phyloP scores from a whole-genome alignment of 495 filamentous ascomycete species.

The Neurospora hispaniola region DNA sequence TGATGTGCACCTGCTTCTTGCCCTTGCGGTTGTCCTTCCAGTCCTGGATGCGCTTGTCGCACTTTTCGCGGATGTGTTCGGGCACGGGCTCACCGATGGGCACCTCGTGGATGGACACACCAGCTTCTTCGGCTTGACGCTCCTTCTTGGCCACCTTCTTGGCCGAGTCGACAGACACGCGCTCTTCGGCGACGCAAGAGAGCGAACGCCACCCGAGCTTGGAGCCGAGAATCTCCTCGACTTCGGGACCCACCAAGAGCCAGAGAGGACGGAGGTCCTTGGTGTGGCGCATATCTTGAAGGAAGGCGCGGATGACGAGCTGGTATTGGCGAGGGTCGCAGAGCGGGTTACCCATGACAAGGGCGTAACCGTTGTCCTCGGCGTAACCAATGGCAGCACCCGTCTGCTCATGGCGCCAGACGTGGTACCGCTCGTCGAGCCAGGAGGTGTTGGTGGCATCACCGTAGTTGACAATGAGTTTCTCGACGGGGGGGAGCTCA shows the following conservation, averaged over 20 bases:
- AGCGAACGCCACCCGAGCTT: constrained; percentile 75
- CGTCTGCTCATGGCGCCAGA: constrained; percentile 67
- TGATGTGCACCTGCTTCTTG: constrained; percentile 68
- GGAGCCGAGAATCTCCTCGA: constrained; percentile 63
- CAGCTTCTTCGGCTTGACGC: constrained; percentile 67
- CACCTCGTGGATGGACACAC: constrained; percentile 60
- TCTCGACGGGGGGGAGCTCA: constrained; percentile 60
- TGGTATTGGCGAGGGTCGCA: constrained; percentile 64
- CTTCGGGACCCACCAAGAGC: constrained; percentile 58
- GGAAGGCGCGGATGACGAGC: constrained; percentile 57
- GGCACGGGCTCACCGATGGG: constrained; percentile 48
- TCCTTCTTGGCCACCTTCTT: constrained; percentile 51
- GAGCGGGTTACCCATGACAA: constrained; percentile 72
- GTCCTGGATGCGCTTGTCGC: constrained; percentile 61
- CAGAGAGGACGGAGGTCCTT: constrained; percentile 70
- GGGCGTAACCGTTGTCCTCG: constrained; percentile 56
- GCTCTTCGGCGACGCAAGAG: constrained; percentile 75
- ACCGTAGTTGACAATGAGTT: constrained; percentile 81
- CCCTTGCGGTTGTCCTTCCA: constrained; percentile 74
- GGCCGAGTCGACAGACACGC: constrained; percentile 58
- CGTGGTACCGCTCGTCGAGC: constrained; percentile 70
- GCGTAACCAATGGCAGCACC: constrained; percentile 75
- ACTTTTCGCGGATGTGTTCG: constrained; percentile 50
- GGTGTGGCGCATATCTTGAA: constrained; percentile 58
- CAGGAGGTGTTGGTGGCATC: constrained; percentile 82